Evolutionary conservation across 2,329 filamentous ascomycete genomes (phyloP).

Genomic region (Fusarium oxysporum): DNA sequence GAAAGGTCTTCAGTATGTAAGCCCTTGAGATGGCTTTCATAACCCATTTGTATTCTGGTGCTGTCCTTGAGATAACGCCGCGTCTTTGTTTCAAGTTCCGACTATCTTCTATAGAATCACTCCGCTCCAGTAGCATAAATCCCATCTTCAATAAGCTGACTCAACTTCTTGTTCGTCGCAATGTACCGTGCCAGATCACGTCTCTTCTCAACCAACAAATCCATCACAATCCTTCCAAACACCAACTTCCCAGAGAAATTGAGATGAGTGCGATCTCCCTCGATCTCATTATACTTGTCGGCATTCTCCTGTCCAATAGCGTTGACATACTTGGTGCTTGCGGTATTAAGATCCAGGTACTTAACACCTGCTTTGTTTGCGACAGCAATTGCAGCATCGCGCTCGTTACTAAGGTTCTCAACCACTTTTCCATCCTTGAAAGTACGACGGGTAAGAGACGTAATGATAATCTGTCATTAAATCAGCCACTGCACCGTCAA

Average conservation of each 20-base stretch:
- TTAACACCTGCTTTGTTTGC: not conserved
- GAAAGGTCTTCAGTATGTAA: not conserved
- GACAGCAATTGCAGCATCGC: slow-evolving; percentile 9
- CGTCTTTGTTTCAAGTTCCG: accelerated
- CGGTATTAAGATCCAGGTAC: slow-evolving; percentile 1
- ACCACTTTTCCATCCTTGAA: slow-evolving; percentile 16
- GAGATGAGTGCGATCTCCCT: slow-evolving; percentile 16
- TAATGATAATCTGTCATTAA: not conserved
- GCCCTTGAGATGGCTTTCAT: not conserved
- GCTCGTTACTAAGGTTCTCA: slow-evolving; percentile 6
- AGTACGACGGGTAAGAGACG: slow-evolving; percentile 8
- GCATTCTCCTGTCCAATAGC: slow-evolving; percentile 15
- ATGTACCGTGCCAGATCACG: slow-evolving; percentile 3
- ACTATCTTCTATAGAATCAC: not conserved
- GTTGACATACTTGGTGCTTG: slow-evolving; percentile 20
- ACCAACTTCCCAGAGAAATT: slow-evolving; percentile 13
- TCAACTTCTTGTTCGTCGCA: not conserved
- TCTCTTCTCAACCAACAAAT: slow-evolving; percentile 16
- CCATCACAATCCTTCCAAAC: slow-evolving; percentile 15
- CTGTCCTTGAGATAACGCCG: accelerated
- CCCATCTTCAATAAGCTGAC: slow-evolving; percentile 4
- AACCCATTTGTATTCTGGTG: not conserved
- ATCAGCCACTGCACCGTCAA: not conserved
- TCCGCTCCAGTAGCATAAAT: not conserved
- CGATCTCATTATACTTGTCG: slow-evolving; percentile 14